phyloP scores from a whole-genome alignment of 1,139 yeast genomes.

The Hansenula sp. region DNA sequence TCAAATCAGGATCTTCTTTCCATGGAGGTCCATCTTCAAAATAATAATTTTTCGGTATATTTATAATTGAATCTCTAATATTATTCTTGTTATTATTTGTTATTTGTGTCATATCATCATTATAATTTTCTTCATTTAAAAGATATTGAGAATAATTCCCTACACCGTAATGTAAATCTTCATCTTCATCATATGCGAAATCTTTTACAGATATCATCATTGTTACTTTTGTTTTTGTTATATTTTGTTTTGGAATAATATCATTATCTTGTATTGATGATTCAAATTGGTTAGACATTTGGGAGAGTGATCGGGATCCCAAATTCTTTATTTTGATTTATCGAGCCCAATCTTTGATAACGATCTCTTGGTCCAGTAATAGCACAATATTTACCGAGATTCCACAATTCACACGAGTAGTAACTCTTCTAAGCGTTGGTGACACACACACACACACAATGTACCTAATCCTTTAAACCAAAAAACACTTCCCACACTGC shows the following conservation, averaged over 20 bases:
- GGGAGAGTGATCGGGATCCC: no score
- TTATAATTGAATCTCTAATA: constrained; percentile 4
- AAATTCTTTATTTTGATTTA: no score
- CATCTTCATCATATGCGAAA: constrained; percentile 65
- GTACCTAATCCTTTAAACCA: no score
- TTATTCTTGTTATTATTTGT: constrained; percentile 10
- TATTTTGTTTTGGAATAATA: not conserved
- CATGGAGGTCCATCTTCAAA: constrained; percentile 29
- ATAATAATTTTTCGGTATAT: constrained; percentile 4
- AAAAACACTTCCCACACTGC: no score
- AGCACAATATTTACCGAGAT: no score
- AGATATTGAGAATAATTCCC: constrained; percentile 2
- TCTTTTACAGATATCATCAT: constrained; percentile 52
- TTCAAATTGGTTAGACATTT: no score
- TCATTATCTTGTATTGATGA: no score
- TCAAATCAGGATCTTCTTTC: constrained; percentile 27
- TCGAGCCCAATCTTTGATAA: no score
- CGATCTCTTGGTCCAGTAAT: no score
- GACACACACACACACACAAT: no score
- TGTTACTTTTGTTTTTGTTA: not conserved
- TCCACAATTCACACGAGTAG: no score
- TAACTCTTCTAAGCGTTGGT: no score
- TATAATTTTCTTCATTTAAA: constrained; percentile 1
- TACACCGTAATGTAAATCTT: constrained; percentile 65
- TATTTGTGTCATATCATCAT: constrained; percentile 10